Conservation (phyloP, 495 filamentous ascomycete genomes). For the Neurospora sp. region DNA sequence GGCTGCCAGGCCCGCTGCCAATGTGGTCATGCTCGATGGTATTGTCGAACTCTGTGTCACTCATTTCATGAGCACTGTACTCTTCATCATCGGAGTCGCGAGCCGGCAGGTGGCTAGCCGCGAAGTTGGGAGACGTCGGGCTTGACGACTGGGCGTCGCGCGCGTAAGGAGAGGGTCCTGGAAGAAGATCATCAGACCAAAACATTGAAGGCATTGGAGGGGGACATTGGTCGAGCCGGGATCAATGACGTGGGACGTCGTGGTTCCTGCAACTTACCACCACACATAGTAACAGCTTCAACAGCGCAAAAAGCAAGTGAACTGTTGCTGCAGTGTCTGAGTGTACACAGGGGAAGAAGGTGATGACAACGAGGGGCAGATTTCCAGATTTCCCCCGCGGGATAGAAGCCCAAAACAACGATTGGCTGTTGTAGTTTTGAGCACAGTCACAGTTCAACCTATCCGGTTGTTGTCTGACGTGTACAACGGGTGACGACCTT, state of each 20-base stretch:
- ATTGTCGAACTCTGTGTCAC: constrained; percentile 22
- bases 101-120: constrained; percentile 13
- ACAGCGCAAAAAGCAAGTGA: not conserved
- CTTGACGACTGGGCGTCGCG: constrained; percentile 15
- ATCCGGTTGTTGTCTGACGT: not conserved
- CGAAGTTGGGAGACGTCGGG: constrained; percentile 18
- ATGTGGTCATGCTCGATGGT: constrained; percentile 6
- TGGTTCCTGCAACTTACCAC: not conserved
- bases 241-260: not conserved
- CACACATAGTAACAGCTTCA: not conserved
- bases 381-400: not conserved
- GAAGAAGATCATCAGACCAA: not conserved
- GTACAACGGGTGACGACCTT: not conserved
- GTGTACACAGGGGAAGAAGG: not conserved
- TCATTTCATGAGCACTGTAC: constrained; percentile 11
- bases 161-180: constrained; percentile 9
- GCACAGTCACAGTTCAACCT: not conserved
- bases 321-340: not conserved
- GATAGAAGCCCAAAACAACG: not conserved
- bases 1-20: not conserved
- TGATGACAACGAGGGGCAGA: not conserved
- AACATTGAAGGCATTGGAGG: not conserved
- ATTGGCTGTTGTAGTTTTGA: not conserved
- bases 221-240: not conserved
- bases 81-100: constrained; percentile 25